These are phyloP conservation scores for Neurospora sp. DNA, from an alignment of 495 filamentous ascomycete genomes.

Conservation along the genomic window DNA sequence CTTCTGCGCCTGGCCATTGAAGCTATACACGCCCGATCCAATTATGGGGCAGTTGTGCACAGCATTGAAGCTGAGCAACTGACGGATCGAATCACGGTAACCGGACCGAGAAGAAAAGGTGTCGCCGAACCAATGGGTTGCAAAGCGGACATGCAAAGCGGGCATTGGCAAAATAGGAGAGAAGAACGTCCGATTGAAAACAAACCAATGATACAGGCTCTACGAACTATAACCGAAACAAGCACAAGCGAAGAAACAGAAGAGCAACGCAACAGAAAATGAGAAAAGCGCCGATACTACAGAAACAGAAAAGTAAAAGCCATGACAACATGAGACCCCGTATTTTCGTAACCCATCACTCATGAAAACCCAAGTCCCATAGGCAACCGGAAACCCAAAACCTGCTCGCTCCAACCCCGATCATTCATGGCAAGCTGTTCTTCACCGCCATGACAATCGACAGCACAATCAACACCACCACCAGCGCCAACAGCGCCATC, in stretches of 20 bases:
- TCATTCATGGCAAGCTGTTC: slow-evolving; percentile 17
- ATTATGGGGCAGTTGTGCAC: slow-evolving; percentile 79
- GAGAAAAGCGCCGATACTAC: background rate
- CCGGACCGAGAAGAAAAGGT: slow-evolving; percentile 65
- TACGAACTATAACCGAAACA: background rate
- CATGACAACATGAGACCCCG: background rate
- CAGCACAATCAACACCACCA: slow-evolving; percentile 69
- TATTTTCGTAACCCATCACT: background rate
- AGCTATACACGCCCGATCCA: slow-evolving; percentile 77
- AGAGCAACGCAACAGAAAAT: background rate
- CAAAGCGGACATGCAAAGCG: slow-evolving; percentile 42
- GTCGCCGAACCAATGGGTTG: slow-evolving; percentile 86
- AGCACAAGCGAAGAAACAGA: background rate
- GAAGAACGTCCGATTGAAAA: background rate
- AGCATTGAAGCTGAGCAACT: slow-evolving; percentile 61
- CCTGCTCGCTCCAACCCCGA: background rate
- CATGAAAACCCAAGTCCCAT: background rate
- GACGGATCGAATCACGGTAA: slow-evolving; percentile 60
- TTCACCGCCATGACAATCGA: slow-evolving; percentile 35
- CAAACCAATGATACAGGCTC: background rate
- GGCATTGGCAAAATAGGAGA: slow-evolving; percentile 14
- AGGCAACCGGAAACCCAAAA: background rate
- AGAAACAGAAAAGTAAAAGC: background rate
- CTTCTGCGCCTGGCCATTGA: slow-evolving; percentile 53
- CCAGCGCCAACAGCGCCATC: slow-evolving; percentile 76